Evolutionary conservation across 2,329 filamentous ascomycete genomes (phyloP).

Genomic region (Pezicula carpinea): DNA sequence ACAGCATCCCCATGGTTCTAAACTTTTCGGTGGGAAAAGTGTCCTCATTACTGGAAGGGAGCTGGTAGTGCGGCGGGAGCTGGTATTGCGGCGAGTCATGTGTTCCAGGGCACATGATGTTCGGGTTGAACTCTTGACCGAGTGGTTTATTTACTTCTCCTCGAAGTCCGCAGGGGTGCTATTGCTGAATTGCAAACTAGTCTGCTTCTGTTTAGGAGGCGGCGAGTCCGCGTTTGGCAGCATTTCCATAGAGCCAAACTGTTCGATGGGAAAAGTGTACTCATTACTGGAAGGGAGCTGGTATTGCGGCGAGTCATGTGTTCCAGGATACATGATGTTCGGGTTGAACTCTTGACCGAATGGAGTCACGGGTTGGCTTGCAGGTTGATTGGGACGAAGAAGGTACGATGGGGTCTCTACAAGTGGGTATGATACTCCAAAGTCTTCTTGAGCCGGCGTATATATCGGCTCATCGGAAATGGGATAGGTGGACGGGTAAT

Average conservation of each 20-base stretch:
- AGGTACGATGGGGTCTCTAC: slow-evolving; percentile 23
- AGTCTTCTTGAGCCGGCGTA: slow-evolving; percentile 23
- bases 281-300: slow-evolving; percentile 20
- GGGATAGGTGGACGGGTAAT: slow-evolving; percentile 21
- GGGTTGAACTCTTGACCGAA: slow-evolving; percentile 23
- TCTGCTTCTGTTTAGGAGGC: slow-evolving; percentile 20
- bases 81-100: slow-evolving; percentile 19
- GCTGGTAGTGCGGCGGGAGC: neutral
- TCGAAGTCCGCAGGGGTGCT: slow-evolving; percentile 28
- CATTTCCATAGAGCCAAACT: slow-evolving; percentile 10
- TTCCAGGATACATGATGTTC: slow-evolving; percentile 14
- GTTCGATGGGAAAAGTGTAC: slow-evolving; percentile 21
- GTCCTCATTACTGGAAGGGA: slow-evolving; percentile 22
- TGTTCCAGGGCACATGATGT: slow-evolving; percentile 15
- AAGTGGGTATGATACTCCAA: slow-evolving; percentile 12
- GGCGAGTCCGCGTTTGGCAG: slow-evolving; percentile 11
- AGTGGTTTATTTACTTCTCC: slow-evolving; percentile 25
- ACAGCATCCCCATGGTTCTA: slow-evolving; percentile 11
- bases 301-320: slow-evolving; percentile 20
- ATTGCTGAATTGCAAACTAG: slow-evolving; percentile 29
- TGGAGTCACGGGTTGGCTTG: slow-evolving; percentile 27
- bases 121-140: slow-evolving; percentile 21
- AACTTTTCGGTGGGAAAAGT: slow-evolving; percentile 17
- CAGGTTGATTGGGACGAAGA: slow-evolving; percentile 16
- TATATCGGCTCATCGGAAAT: slow-evolving; percentile 24